Percentiles rank a stretch among this genome's conserved stretches.
Conservation (phyloP, 2,329 filamentous ascomycete genomes). For the Paecilomyces variotii region DNA sequence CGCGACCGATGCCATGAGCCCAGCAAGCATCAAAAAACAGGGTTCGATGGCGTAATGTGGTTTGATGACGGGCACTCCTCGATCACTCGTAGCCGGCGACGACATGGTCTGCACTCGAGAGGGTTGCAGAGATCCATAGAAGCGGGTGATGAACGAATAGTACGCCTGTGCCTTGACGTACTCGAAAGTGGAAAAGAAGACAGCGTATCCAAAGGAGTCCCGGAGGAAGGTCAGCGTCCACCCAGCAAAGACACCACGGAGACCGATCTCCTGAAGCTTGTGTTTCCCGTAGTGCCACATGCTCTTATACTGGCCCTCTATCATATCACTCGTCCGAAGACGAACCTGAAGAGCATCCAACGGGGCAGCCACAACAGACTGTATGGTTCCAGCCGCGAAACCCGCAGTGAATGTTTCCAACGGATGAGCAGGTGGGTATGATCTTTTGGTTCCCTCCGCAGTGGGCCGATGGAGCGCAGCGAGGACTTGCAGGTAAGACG, state of each 20-base stretch:
- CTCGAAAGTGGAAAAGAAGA: constrained; percentile 58
- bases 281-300: constrained; percentile 56
- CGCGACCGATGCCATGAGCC: constrained; percentile 49
- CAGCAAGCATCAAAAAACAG: constrained; percentile 52
- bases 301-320: constrained; percentile 51
- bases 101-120: constrained; percentile 21
- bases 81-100: constrained; percentile 17
- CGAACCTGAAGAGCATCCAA: constrained; percentile 57
- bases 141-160: constrained; percentile 52
- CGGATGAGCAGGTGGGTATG: constrained; percentile 51
- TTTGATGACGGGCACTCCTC: constrained; percentile 41
- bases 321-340: constrained; percentile 51
- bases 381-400: constrained; percentile 50
- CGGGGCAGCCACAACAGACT: constrained; percentile 55
- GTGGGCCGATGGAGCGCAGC: constrained; percentile 51
- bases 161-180: constrained; percentile 56
- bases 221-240: constrained; percentile 52
- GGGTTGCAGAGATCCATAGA: constrained; percentile 41
- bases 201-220: constrained; percentile 52
- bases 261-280: constrained; percentile 52
- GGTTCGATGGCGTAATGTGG: constrained; percentile 59
- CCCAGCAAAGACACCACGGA: constrained; percentile 56
- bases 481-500: constrained; percentile 54
- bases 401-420: constrained; percentile 51
- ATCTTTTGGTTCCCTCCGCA: constrained; percentile 47